Evolutionary conservation across 352 stramenopile genomes (phyloP).

Genomic region (Pythium vanterpoolii): DNA sequence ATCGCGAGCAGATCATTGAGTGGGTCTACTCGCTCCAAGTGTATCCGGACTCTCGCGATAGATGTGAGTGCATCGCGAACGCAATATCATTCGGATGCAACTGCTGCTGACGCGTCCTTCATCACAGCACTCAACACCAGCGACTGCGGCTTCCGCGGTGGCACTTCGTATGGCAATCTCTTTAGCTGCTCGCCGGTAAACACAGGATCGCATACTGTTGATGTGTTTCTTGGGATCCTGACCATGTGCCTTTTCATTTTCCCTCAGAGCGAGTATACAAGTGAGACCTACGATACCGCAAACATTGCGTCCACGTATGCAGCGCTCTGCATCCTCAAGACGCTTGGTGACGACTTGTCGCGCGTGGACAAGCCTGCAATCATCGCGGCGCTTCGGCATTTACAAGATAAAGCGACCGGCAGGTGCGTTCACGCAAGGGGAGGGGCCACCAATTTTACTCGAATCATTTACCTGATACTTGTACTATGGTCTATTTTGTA

Average conservation of each 20-base stretch:
- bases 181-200: slow-evolving; percentile 42
- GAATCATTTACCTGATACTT: too few species aligned
- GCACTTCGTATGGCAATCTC: slow-evolving; percentile 57
- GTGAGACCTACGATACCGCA: slow-evolving; percentile 72
- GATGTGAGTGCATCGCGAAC: slow-evolving; percentile 25
- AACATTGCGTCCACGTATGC: slow-evolving; percentile 87
- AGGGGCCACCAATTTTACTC: background rate
- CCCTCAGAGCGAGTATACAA: slow-evolving; percentile 49
- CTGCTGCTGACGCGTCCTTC: background rate
- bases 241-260: background rate
- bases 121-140: slow-evolving; percentile 50
- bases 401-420: slow-evolving; percentile 76
- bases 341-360: slow-evolving; percentile 78
- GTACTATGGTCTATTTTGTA: background rate
- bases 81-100: background rate
- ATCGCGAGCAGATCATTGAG: slow-evolving; percentile 72
- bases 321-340: slow-evolving; percentile 78
- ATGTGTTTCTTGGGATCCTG: background rate
- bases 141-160: slow-evolving; percentile 76
- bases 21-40: slow-evolving; percentile 87
- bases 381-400: slow-evolving; percentile 46
- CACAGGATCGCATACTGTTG: background rate
- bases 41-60: slow-evolving; percentile 57
- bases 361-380: slow-evolving; percentile 73
- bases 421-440: slow-evolving; percentile 28